phyloP scores from a whole-genome alignment of 2,329 filamentous ascomycete genomes.

The Paraphoma chrysanthemicola region DNA sequence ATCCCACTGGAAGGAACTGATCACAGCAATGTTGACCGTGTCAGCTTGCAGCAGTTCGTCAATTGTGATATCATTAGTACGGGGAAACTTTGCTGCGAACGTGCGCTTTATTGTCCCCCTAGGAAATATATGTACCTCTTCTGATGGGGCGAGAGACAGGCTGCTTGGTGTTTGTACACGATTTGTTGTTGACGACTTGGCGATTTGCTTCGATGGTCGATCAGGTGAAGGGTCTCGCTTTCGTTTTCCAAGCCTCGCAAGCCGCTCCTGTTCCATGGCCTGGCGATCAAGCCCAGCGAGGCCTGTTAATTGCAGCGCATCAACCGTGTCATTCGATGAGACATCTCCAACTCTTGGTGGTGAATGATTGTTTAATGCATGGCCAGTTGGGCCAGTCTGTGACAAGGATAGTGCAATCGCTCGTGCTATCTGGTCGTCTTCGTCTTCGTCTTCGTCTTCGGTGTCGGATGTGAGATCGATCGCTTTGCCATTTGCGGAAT shows the following conservation, averaged over 20 bases:
- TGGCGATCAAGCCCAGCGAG: constrained; percentile 72
- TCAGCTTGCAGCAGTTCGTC: constrained; percentile 83
- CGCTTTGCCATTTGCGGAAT: constrained; percentile 2
- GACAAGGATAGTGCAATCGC: constrained; percentile 39
- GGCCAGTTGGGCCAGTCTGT: constrained; percentile 4
- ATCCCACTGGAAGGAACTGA: constrained; percentile 90
- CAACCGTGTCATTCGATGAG: too few relatives aligned
- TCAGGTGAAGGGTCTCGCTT: constrained; percentile 64
- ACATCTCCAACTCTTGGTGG: not conserved
- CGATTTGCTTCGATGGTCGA: constrained; percentile 31
- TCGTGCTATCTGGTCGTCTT: constrained; percentile 29
- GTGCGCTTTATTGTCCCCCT: constrained; percentile 80
- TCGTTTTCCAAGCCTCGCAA: constrained; percentile 67
- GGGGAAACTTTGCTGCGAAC: constrained; percentile 69
- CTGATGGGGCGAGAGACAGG: not conserved
- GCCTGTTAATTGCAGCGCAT: not conserved
- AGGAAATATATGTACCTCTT: constrained; percentile 53
- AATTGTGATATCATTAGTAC: constrained; percentile 80
- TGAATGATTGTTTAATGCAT: not conserved
- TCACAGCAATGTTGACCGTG: constrained; percentile 75
- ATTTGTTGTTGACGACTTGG: not conserved
- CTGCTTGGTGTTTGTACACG: not conserved
- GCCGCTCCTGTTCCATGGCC: constrained; percentile 84
- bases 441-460: constrained; percentile 31
- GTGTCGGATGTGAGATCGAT: constrained; percentile 27